These are phyloP conservation scores for Xylaria venustula DNA, from an alignment of 495 filamentous ascomycete species.

Conservation along the genomic window DNA sequence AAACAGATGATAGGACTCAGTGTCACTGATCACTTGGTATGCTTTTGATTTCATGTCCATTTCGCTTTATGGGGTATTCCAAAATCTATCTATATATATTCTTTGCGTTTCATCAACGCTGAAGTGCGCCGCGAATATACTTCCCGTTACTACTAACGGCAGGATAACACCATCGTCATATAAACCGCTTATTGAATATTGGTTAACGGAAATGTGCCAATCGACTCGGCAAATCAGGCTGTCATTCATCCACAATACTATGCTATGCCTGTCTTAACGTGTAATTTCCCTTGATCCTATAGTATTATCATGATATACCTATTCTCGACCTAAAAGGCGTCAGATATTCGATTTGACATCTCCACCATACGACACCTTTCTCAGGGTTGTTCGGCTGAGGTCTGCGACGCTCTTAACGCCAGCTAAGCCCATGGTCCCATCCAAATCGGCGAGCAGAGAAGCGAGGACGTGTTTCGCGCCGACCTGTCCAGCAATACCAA, in stretches of 20 bases:
- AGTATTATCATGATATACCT: too few relatives aligned
- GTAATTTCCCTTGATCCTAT: too few relatives aligned
- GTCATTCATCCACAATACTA: too few relatives aligned
- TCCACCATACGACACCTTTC: slow-evolving; percentile 52
- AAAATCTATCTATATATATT: background rate
- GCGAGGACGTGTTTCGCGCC: slow-evolving; percentile 44
- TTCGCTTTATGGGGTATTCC: background rate
- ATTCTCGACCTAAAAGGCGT: background rate
- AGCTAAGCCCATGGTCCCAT: slow-evolving; percentile 23
- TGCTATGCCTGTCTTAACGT: too few relatives aligned
- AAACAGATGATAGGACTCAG: background rate
- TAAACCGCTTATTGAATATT: too few relatives aligned
- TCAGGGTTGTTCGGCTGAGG: slow-evolving; percentile 50
- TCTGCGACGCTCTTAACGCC: slow-evolving; percentile 46
- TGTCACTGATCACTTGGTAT: background rate
- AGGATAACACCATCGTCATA: too few relatives aligned
- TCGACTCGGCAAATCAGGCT: too few relatives aligned
- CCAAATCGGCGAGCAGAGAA: slow-evolving; percentile 20
- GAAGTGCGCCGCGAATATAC: too few relatives aligned
- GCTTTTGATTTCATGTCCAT: background rate
- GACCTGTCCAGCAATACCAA: slow-evolving; percentile 53
- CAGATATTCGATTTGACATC: slow-evolving; percentile 41
- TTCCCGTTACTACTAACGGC: too few relatives aligned
- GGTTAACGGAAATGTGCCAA: too few relatives aligned
- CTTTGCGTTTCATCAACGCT: too few relatives aligned